These are phyloP conservation scores for Pyrenochaeta sp. DNA, from an alignment of 2,329 filamentous ascomycete genomes.

Conservation along the genomic window DNA sequence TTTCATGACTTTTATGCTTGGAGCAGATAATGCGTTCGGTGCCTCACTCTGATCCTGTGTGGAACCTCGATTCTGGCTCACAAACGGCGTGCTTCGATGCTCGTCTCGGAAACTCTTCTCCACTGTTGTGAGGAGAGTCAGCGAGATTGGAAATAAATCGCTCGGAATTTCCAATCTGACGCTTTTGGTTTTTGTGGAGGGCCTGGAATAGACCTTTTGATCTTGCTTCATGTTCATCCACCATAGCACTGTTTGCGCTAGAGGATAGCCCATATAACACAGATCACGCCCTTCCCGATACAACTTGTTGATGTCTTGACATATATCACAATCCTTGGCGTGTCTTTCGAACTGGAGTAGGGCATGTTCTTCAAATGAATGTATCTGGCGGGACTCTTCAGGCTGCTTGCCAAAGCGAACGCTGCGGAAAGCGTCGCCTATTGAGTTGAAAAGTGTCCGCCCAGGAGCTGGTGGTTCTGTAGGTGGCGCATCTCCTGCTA, in stretches of 20 bases:
- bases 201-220: constrained; percentile 27
- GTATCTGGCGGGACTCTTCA: constrained; percentile 20
- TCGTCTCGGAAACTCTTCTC: constrained; percentile 24
- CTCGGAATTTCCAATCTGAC: constrained; percentile 29
- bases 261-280: constrained; percentile 29
- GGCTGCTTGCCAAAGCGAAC: constrained; percentile 28
- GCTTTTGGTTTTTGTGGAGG: constrained; percentile 12
- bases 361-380: constrained; percentile 24
- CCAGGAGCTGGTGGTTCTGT: constrained; percentile 8
- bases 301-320: constrained; percentile 24
- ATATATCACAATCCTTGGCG: constrained; percentile 29
- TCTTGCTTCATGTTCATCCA: constrained; percentile 32
- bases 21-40: too few species aligned
- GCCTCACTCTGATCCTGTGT: too few species aligned
- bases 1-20: constrained; percentile 3
- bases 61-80: constrained; percentile 23
- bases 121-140: constrained; percentile 26
- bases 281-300: constrained; percentile 27
- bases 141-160: constrained; percentile 19
- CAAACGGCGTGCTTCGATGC: constrained; percentile 24
- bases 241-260: constrained; percentile 26
- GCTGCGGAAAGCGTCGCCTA: constrained; percentile 32
- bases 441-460: constrained; percentile 25
- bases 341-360: constrained; percentile 38
- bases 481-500: not conserved